A percentile compares a stretch with the other conserved stretches of the same genome.
phyloP scores from a whole-genome alignment of 1,284 basidiomycete genomes.

The Exsudoporus floridanus region DNA sequence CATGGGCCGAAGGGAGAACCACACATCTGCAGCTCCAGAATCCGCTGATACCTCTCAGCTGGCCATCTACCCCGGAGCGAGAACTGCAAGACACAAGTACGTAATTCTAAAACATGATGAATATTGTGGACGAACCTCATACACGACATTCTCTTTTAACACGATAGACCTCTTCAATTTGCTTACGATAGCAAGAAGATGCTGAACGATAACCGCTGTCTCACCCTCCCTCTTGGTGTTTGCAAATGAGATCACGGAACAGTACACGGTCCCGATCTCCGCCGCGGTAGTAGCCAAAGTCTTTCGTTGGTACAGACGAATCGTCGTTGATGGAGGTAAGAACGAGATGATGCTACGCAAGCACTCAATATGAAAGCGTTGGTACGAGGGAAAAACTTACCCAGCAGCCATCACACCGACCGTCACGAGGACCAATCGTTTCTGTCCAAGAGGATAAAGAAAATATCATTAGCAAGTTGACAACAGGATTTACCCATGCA shows the following conservation, averaged over 20 bases:
- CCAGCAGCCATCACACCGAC: slow-evolving; percentile 64
- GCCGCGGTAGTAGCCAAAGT: slow-evolving; percentile 60
- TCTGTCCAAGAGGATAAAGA: slow-evolving; percentile 35
- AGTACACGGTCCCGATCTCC: slow-evolving; percentile 66
- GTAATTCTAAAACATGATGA: not conserved
- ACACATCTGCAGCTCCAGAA: slow-evolving; percentile 65
- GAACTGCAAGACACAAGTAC: slow-evolving; percentile 43
- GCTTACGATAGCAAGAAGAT: slow-evolving; percentile 59
- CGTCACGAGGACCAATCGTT: slow-evolving; percentile 61
- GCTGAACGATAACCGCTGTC: slow-evolving; percentile 52
- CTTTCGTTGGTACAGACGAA: slow-evolving; percentile 64
- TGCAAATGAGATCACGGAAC: slow-evolving; percentile 65
- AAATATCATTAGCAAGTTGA: not conserved
- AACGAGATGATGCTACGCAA: slow-evolving; percentile 58
- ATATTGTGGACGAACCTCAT: slow-evolving; percentile 52
- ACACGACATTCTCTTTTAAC: slow-evolving; percentile 58
- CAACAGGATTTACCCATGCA: slow-evolving; percentile 54
- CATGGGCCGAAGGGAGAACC: not conserved
- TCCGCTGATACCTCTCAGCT: slow-evolving; percentile 60
- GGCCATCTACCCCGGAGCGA: slow-evolving; percentile 72
- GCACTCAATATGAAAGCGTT: slow-evolving; percentile 1
- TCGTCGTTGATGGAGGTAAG: slow-evolving; percentile 68
- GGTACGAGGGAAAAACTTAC: slow-evolving; percentile 37
- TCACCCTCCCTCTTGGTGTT: slow-evolving; percentile 49
- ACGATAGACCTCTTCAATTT: slow-evolving; percentile 61